Evolutionary conservation across 495 filamentous ascomycete genomes (phyloP).

Genomic region (Aspergillus wentii): DNA sequence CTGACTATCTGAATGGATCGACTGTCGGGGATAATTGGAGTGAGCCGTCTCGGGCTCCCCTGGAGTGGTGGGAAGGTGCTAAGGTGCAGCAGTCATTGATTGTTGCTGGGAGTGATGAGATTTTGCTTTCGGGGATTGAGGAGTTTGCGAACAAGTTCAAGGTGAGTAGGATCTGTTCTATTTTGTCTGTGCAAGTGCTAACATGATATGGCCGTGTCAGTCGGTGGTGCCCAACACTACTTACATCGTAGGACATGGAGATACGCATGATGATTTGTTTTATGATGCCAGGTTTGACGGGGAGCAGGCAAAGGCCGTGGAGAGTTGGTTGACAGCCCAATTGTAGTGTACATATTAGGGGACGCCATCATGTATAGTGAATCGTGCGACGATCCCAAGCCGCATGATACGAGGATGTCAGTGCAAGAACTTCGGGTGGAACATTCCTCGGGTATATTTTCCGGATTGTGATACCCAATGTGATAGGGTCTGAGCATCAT

Average conservation of each 20-base stretch:
- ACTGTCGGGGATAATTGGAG: conserved; percentile 48
- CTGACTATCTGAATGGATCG: conserved; percentile 36
- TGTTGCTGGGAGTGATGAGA: conserved; percentile 51
- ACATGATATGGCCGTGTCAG: too few species aligned
- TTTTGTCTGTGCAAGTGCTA: too few species aligned
- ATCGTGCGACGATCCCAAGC: too few species aligned
- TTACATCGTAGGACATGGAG: conserved; percentile 26
- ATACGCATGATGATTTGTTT: conserved; percentile 31
- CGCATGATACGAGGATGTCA: too few species aligned
- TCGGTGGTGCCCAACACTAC: conserved; percentile 26
- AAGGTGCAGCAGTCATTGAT: conserved; percentile 46
- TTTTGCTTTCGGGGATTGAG: conserved; percentile 52
- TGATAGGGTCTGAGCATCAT: too few species aligned
- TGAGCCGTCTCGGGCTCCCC: conserved; percentile 44
- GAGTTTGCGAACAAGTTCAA: conserved; percentile 42
- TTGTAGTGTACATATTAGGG: too few species aligned
- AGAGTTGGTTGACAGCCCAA: conserved; percentile 22
- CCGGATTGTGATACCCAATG: too few species aligned
- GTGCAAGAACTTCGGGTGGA: too few species aligned
- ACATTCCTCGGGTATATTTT: too few species aligned
- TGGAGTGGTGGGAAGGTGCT: conserved; percentile 50
- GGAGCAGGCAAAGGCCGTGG: conserved; percentile 21
- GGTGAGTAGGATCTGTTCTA: conserved; percentile 14
- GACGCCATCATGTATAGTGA: too few species aligned
- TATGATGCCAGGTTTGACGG: conserved; percentile 18